These are phyloP conservation scores for Neoboletus brunneissimus DNA, from an alignment of 768 basidiomycete species.

Conservation along the genomic window DNA sequence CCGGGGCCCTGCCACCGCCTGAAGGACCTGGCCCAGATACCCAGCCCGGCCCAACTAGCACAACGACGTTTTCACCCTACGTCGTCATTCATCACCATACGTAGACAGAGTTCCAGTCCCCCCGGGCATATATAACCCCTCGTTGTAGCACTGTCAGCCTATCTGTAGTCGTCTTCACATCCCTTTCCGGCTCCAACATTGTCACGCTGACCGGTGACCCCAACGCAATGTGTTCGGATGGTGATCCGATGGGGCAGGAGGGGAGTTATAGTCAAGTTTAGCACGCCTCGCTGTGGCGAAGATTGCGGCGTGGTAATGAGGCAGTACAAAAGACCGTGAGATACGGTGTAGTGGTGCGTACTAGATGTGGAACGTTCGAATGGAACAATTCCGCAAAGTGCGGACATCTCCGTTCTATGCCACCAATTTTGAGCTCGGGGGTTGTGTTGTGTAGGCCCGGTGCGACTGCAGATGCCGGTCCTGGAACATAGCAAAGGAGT, in stretches of 20 bases:
- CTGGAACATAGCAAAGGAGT: too few species aligned
- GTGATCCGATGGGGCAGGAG: not conserved
- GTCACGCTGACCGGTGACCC: too few species aligned
- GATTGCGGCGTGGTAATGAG: not conserved
- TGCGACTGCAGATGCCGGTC: not conserved
- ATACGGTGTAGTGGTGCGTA: constrained; percentile 9
- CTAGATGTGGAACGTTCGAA: constrained; percentile 28
- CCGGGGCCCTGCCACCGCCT: too few species aligned
- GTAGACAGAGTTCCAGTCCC: too few species aligned
- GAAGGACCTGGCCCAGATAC: too few species aligned
- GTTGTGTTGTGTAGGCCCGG: not conserved
- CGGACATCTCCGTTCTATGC: constrained; percentile 16
- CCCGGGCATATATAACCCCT: too few species aligned
- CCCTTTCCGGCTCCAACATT: too few species aligned
- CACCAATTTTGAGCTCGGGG: not conserved
- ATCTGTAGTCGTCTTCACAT: too few species aligned
- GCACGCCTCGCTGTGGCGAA: not conserved
- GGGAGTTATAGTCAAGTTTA: not conserved
- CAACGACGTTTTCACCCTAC: too few species aligned
- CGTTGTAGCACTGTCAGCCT: too few species aligned
- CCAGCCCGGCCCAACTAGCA: too few species aligned
- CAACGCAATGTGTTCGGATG: not conserved
- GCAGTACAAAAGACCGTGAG: constrained; percentile 4
- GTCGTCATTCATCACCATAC: too few species aligned
- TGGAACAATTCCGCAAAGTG: constrained; percentile 12